Conservation (phyloP, 1,284 basidiomycete genomes). For the Leccinum ponderosum region DNA sequence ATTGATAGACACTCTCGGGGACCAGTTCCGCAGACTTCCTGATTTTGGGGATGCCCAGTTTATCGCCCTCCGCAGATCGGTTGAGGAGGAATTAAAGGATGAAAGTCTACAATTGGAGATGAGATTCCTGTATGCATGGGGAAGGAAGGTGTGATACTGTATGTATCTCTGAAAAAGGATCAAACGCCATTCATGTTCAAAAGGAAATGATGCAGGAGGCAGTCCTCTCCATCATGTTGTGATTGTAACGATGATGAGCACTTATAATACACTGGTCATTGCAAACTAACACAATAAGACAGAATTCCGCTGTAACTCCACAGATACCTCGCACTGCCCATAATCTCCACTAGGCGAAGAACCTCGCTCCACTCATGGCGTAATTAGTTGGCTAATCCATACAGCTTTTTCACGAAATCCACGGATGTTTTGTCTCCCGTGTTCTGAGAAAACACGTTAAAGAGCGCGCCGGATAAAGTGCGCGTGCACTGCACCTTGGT, state of each 20-base stretch:
- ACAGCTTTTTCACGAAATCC: slow-evolving; percentile 25
- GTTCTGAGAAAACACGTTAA: slow-evolving; percentile 29
- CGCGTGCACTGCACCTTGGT: slow-evolving; percentile 62
- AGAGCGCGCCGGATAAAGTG: neutral
- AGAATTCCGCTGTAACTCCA: neutral
- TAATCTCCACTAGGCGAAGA: neutral
- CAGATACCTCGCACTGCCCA: neutral
- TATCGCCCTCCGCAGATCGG: neutral
- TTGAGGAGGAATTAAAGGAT: slow-evolving; percentile 1
- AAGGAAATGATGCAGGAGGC: neutral
- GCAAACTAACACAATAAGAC: neutral
- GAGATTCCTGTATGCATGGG: slow-evolving; percentile 7
- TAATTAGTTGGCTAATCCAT: slow-evolving; percentile 21
- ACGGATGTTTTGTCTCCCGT: slow-evolving; percentile 36
- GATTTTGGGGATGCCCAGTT: slow-evolving; percentile 5
- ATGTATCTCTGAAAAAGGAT: neutral
- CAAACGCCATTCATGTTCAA: neutral
- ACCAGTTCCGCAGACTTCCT: slow-evolving; percentile 6
- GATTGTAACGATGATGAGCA: neutral
- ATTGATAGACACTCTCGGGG: slow-evolving; percentile 7
- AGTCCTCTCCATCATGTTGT: neutral
- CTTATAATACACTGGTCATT: neutral
- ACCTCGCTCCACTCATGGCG: neutral
- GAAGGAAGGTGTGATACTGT: slow-evolving; percentile 1
- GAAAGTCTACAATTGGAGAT: slow-evolving; percentile 6